Evolutionary conservation across 1,284 basidiomycete species (phyloP).

Genomic region (Apiotrichum veenhuisii): DNA sequence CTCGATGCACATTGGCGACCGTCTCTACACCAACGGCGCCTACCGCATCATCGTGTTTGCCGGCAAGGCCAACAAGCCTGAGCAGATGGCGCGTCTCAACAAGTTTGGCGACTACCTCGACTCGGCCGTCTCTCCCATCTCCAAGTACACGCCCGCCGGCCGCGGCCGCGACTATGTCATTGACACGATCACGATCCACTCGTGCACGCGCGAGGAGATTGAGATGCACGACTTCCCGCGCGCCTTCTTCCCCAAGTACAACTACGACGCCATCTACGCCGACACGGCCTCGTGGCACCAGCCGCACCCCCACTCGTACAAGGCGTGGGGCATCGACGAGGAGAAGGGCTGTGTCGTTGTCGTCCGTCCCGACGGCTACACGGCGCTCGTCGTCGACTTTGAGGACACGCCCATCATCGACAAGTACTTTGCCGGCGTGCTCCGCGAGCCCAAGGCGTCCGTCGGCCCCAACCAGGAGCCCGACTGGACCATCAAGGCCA

Average conservation of each 20-base stretch:
- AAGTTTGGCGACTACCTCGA: slow-evolving; percentile 20
- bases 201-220: slow-evolving; percentile 20
- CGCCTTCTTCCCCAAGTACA: slow-evolving; percentile 15
- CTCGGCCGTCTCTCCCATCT: slow-evolving; percentile 15
- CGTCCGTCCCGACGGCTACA: slow-evolving; percentile 35
- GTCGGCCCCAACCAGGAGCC: slow-evolving; percentile 12
- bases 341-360: slow-evolving; percentile 28
- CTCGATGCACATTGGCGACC: slow-evolving; percentile 26
- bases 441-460: slow-evolving; percentile 7
- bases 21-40: slow-evolving; percentile 25
- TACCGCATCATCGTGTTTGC: slow-evolving; percentile 36
- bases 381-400: slow-evolving; percentile 23
- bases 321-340: slow-evolving; percentile 29
- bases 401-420: slow-evolving; percentile 19
- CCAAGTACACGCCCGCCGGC: slow-evolving; percentile 11
- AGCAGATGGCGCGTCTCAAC: slow-evolving; percentile 16
- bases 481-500: slow-evolving; percentile 17
- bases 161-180: slow-evolving; percentile 12
- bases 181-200: slow-evolving; percentile 29
- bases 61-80: slow-evolving; percentile 21
- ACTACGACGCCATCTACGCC: slow-evolving; percentile 21
- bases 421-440: slow-evolving; percentile 15
- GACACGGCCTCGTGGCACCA: slow-evolving; percentile 19
- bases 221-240: slow-evolving; percentile 22
- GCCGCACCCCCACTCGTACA: slow-evolving; percentile 19